A percentile compares a stretch with the other conserved stretches of the same genome.
Evolutionary conservation across 495 filamentous ascomycete species (phyloP).

Genomic region (Aspergillus homomorphus): DNA sequence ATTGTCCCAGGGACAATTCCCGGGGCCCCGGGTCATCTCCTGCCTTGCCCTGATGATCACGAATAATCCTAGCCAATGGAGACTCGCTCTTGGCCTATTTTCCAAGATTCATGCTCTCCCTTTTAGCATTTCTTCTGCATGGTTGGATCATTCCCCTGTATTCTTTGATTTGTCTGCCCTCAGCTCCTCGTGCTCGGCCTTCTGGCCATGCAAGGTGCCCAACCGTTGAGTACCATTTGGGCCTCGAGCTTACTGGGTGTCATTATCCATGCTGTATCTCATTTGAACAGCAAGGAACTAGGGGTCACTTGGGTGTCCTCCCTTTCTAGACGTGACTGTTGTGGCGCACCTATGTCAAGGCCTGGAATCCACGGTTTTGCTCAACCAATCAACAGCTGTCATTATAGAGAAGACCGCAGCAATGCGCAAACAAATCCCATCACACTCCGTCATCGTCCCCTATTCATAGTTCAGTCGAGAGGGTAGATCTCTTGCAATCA

Average conservation of each 20-base stretch:
- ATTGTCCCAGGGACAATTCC: background rate
- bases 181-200: background rate
- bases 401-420: too few species aligned
- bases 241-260: too few species aligned
- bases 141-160: too few species aligned
- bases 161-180: background rate
- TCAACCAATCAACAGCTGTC: too few species aligned
- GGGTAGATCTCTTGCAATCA: too few species aligned
- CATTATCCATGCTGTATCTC: too few species aligned
- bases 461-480: too few species aligned
- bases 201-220: background rate
- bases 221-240: background rate
- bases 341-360: background rate
- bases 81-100: background rate
- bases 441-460: too few species aligned
- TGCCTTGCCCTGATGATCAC: background rate
- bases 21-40: background rate
- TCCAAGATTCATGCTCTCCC: too few species aligned
- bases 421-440: too few species aligned
- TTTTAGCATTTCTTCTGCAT: too few species aligned
- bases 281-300: background rate
- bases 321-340: background rate
- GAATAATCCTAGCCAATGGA: background rate
- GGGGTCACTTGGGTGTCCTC: background rate
- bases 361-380: too few species aligned